Evolutionary conservation across 2,329 filamentous ascomycete genomes (phyloP), one percentile per base, ranked within the genome.

Genomic region (Fusarium floridanum): DNA sequence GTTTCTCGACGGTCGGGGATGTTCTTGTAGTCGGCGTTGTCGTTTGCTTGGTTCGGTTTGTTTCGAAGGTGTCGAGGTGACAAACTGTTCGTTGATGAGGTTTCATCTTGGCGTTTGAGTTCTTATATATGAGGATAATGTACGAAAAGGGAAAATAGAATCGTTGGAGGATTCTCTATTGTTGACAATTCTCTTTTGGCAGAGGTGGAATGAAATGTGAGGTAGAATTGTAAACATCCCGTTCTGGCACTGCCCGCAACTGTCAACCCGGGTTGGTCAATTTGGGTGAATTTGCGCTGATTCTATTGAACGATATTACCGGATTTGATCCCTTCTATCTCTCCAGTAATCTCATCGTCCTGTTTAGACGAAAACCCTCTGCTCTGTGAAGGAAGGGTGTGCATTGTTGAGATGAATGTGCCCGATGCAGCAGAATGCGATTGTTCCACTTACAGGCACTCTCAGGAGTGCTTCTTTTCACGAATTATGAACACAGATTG

Each of bases 401-500:
- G 17, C 36, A 10, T n/a, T 11, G 9, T 41, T n/a, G 37, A 11
- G 37, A 41, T 41, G 41, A 43, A 22, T 22, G 8, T 22, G 12
- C 41, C 11, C 6, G 11, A 22, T 12, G 20, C 11, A 43, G 41
- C n/a, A 43, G 12, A 43, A 43, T 1, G 3, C 4, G 3, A 7
- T 3, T 4, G n/a, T 43, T 7, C 6, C 11, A 43, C 6, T 43
- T 4, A 14, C 4, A 7, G 6, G 3, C 6, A 22, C 5, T 7
- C 41, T 1, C 0, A 8, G 22, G 3, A 22, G 11, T 11, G 3
- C 3, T 0, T 22, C 41, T 2, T 14, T 14, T 22, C 1, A 43
- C 8, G 6, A 12, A 14, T 22, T 2, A 6, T 2, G 14, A 14
- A 2, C 34, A 43, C 3, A 22, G 6, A 43, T 12, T 20, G 4